These are phyloP conservation scores for Jackrogersella minutella DNA, from an alignment of 495 filamentous ascomycete species.

Conservation along the genomic window DNA sequence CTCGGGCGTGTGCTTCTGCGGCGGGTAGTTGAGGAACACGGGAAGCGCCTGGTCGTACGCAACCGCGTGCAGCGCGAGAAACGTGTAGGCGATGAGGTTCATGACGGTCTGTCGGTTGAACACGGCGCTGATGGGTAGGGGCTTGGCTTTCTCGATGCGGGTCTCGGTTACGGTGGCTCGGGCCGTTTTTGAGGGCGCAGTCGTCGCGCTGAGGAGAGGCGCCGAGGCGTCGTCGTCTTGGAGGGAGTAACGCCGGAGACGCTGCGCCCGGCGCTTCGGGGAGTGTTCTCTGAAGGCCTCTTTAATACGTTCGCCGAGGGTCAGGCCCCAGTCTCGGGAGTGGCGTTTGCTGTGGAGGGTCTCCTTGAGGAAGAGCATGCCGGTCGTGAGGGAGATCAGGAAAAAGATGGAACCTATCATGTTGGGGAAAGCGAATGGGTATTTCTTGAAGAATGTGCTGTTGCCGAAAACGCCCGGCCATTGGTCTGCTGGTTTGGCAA, in stretches of 20 bases:
- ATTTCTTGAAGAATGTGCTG: slow-evolving; percentile 71
- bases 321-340: slow-evolving; percentile 71
- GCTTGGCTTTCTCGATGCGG: slow-evolving; percentile 36
- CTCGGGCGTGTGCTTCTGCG: slow-evolving; percentile 54
- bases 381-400: slow-evolving; percentile 72
- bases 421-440: slow-evolving; percentile 86
- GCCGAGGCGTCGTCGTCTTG: slow-evolving; percentile 56
- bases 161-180: slow-evolving; percentile 22
- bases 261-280: slow-evolving; percentile 40
- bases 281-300: slow-evolving; percentile 43
- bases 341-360: slow-evolving; percentile 72
- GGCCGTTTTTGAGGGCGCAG: slow-evolving; percentile 46
- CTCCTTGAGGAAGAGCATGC: slow-evolving; percentile 79
- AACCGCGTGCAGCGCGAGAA: slow-evolving; percentile 78
- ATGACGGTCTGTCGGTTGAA: slow-evolving; percentile 79
- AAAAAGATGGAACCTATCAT: slow-evolving; percentile 76
- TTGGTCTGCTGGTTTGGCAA: slow-evolving; percentile 80
- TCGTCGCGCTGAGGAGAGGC: slow-evolving; percentile 45
- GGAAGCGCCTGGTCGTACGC: slow-evolving; percentile 83
- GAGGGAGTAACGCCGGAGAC: slow-evolving; percentile 49
- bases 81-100: slow-evolving; percentile 76
- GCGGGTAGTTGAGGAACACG: slow-evolving; percentile 80
- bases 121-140: slow-evolving; percentile 68
- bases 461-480: slow-evolving; percentile 71
- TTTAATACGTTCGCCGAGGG: slow-evolving; percentile 65